These are phyloP conservation scores for Kuraishia capsulata DNA, from an alignment of 805 yeast species.

Conservation along the genomic window DNA sequence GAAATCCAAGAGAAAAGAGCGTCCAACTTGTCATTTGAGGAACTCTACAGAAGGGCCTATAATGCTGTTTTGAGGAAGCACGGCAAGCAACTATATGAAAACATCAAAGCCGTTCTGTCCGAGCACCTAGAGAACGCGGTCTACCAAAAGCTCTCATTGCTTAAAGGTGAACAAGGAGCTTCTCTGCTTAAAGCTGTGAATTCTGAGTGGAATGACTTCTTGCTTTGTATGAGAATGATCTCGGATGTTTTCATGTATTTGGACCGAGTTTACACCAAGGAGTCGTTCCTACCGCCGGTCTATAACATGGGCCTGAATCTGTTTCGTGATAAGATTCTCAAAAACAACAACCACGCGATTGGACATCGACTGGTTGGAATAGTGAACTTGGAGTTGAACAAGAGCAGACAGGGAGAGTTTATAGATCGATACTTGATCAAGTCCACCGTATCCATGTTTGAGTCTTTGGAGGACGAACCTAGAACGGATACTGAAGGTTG, in stretches of 20 bases:
- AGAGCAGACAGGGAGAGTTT: constrained; percentile 44
- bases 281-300: constrained; percentile 47
- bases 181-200: constrained; percentile 23
- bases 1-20: constrained; percentile 70
- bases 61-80: constrained; percentile 61
- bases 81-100: constrained; percentile 58
- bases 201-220: constrained; percentile 62
- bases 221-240: constrained; percentile 64
- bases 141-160: constrained; percentile 9
- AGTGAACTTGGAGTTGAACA: constrained; percentile 45
- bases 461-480: constrained; percentile 41
- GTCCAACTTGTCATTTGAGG: constrained; percentile 70
- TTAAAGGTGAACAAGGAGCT: constrained; percentile 4
- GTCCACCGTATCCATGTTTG: constrained; percentile 62
- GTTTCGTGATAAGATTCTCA: constrained; percentile 54
- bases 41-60: constrained; percentile 72
- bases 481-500: constrained; percentile 15
- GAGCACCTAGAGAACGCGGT: constrained; percentile 30
- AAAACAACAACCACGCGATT: constrained; percentile 36
- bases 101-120: constrained; percentile 40
- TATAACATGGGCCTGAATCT: constrained; percentile 67
- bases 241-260: constrained; percentile 81
- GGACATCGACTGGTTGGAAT: constrained; percentile 40
- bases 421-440: constrained; percentile 52
- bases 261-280: constrained; percentile 77